Evolutionary conservation across 805 yeast species (phyloP), one percentile per base, ranked within the genome.

Genomic region (Starmerella roubikii): DNA sequence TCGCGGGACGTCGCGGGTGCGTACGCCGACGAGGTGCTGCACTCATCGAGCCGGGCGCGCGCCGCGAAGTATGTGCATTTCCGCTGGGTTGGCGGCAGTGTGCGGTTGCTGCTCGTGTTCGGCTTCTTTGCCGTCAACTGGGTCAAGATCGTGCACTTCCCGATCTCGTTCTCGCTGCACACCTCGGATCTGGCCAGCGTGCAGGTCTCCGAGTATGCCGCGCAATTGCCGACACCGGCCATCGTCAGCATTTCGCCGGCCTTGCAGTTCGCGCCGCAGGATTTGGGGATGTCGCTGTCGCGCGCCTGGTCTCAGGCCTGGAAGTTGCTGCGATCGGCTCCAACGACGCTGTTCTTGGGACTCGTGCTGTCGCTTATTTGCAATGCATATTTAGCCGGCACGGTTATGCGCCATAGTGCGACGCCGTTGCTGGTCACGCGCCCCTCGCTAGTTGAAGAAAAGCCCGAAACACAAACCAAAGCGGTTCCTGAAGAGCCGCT

Each of bases 361-460:
- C 73, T 86, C 44, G 75, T 79, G 20, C 62, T 82, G 47, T 80
- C 93, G 48, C 71, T 83, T 39, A 75, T 79, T 5, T 75, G 82
- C 47, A 91, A 91, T 57, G 74, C 80, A 36, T 88, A 86, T 58
- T 68, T 91, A 49, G 69, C 88, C 57, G 83, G 84, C 53, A 39
- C 50, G 11, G 48, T 46, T 6, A 45, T 91, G 83, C 41, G 79
- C 94, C n/a, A 56, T 53, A 42, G 46, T 43, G 24, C 53, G 53
- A 30, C 45, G 47, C 27, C 47, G 38, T 33, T 35, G 21, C 15
- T 37, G 17, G 35, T 32, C 8, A 32, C 35, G 18, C 19, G 9
- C 7, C 21, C 21, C 20, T 18, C 32, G 32, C 7, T 12, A 19
- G 20, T 29, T 13, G 7, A 18, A 12, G 19, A 6, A 4, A 7